phyloP scores from a whole-genome alignment of 148 eudicot species.

The Chenopodium berlandieri region DNA sequence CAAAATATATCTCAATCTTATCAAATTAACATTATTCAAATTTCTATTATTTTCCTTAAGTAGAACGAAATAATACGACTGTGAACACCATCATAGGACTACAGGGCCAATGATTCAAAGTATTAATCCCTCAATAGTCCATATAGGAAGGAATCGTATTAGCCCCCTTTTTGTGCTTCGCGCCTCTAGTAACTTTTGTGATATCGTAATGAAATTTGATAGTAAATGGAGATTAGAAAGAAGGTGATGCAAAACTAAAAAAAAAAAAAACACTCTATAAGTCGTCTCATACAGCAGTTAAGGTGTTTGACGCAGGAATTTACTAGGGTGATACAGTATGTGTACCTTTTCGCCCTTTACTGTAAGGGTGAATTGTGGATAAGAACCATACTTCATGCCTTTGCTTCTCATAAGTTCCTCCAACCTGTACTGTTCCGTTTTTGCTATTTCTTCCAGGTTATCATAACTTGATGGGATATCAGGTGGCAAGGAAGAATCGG shows the following conservation, averaged over 20 bases:
- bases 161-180: too few species aligned
- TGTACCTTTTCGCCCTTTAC: constrained; percentile 91
- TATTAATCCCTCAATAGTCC: too few species aligned
- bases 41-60: too few species aligned
- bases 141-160: too few species aligned
- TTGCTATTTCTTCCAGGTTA: constrained; percentile 74
- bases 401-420: constrained; percentile 72
- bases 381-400: constrained; percentile 73
- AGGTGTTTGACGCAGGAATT: background rate
- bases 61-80: too few species aligned
- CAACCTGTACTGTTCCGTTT: constrained; percentile 56
- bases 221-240: background rate
- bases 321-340: background rate
- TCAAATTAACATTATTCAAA: too few species aligned
- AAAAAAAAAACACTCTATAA: too few species aligned
- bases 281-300: background rate
- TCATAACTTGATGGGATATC: constrained; percentile 50
- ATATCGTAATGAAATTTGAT: too few species aligned
- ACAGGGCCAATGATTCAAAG: too few species aligned
- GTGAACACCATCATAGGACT: too few species aligned
- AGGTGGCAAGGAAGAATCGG: constrained; percentile 45
- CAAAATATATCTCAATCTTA: too few species aligned
- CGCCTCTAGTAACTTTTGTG: too few species aligned
- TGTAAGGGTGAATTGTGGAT: constrained; percentile 74
- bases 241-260: background rate